A percentile compares a stretch with the other conserved stretches of the same genome.
These are phyloP conservation scores for Suillus americanus DNA, from an alignment of 768 basidiomycete genomes.

Conservation along the genomic window DNA sequence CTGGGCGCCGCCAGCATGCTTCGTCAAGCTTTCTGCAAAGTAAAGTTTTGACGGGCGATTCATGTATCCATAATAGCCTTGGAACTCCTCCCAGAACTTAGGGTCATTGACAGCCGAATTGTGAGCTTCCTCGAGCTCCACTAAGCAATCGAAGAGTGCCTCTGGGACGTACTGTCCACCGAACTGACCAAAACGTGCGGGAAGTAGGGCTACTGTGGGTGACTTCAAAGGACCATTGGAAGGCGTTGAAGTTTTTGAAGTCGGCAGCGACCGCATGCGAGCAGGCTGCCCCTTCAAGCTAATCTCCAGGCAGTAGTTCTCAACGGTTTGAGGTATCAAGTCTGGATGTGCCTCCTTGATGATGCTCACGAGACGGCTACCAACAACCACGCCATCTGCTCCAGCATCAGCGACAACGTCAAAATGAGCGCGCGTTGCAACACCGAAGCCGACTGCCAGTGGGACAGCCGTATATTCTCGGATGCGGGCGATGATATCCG, in stretches of 20 bases:
- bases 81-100: constrained; percentile 89
- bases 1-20: constrained; percentile 87
- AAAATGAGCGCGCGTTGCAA: constrained; percentile 88
- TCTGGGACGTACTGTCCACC: constrained; percentile 99
- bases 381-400: constrained; percentile 96
- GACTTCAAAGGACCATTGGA: neutral
- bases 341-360: constrained; percentile 64
- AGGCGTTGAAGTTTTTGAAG: constrained; percentile 1
- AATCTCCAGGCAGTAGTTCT: constrained; percentile 74
- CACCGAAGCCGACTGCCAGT: constrained; percentile 95
- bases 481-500: constrained; percentile 82
- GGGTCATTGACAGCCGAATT: constrained; percentile 85
- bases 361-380: constrained; percentile 79
- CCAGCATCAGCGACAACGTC: constrained; percentile 80
- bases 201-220: constrained; percentile 43
- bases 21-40: constrained; percentile 86
- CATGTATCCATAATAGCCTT: constrained; percentile 87
- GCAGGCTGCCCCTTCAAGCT: constrained; percentile 42
- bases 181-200: constrained; percentile 89
- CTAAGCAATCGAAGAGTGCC: constrained; percentile 88
- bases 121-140: constrained; percentile 90
- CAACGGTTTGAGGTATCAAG: constrained; percentile 53
- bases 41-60: constrained; percentile 93
- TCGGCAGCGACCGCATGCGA: constrained; percentile 6
- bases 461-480: constrained; percentile 77